Percentiles rank a stretch among this genome's conserved stretches.
These are phyloP conservation scores for Tuber microsphaerosporum DNA, from an alignment of 495 filamentous ascomycete species.

Conservation along the genomic window DNA sequence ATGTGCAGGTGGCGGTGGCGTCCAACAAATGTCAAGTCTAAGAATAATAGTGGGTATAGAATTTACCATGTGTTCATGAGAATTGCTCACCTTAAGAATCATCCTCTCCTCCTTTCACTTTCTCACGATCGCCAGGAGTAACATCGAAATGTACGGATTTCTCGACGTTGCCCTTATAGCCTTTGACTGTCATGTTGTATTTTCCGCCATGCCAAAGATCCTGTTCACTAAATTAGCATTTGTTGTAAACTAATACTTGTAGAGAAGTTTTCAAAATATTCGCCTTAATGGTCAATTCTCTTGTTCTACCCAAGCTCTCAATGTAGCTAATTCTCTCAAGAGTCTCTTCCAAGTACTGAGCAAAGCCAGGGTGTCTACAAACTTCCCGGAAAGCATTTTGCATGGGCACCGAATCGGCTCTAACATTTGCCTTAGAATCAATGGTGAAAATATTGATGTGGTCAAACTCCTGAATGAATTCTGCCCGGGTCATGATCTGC, in stretches of 20 bases:
- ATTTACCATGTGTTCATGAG: neutral
- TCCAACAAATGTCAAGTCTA: slow-evolving; percentile 8
- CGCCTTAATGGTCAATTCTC: slow-evolving; percentile 81
- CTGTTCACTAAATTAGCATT: slow-evolving; percentile 1
- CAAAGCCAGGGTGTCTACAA: slow-evolving; percentile 63
- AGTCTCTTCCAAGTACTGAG: slow-evolving; percentile 72
- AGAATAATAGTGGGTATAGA: neutral
- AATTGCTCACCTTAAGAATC: neutral
- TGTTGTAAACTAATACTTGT: slow-evolving; percentile 42
- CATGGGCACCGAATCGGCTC: slow-evolving; percentile 94
- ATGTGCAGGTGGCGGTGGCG: neutral
- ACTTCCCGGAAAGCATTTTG: slow-evolving; percentile 82
- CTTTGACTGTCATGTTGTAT: slow-evolving; percentile 60
- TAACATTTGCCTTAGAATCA: slow-evolving; percentile 74
- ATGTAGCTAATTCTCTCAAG: slow-evolving; percentile 78
- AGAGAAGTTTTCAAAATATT: slow-evolving; percentile 43
- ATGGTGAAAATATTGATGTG: slow-evolving; percentile 94
- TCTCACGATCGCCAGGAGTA: slow-evolving; percentile 40
- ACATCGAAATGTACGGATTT: slow-evolving; percentile 39
- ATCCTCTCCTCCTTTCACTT: slow-evolving; percentile 16
- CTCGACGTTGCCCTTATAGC: slow-evolving; percentile 44
- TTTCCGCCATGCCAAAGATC: slow-evolving; percentile 63
- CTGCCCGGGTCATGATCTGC: slow-evolving; percentile 87
- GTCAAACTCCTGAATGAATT: slow-evolving; percentile 90
- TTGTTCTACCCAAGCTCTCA: slow-evolving; percentile 83